A percentile compares a stretch with the other conserved stretches of the same genome.
These are phyloP conservation scores for Nidularia pulvinata DNA, from an alignment of 768 basidiomycete genomes.

Conservation along the genomic window DNA sequence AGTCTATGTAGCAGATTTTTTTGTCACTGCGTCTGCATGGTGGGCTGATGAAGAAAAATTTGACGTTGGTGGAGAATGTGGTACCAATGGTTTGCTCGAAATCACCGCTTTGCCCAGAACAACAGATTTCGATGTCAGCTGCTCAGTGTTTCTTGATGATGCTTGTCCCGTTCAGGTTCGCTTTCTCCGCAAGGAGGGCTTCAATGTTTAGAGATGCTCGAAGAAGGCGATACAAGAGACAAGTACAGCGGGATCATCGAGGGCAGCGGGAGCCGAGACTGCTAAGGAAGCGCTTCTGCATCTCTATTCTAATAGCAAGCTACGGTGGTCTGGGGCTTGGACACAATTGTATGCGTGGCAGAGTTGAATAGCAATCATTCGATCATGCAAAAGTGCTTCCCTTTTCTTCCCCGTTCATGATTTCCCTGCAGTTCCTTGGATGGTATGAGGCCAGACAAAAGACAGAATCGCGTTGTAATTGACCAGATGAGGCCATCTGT, in stretches of 20 bases:
- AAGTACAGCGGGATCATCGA: conserved; percentile 61
- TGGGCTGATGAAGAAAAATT: neutral
- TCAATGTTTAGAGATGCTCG: conserved; percentile 79
- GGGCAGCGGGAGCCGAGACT: conserved; percentile 29
- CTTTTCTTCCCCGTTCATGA: too few relatives aligned
- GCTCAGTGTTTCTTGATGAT: too few relatives aligned
- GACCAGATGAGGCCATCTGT: too few relatives aligned
- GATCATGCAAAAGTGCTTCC: too few relatives aligned
- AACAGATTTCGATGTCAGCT: conserved; percentile 1
- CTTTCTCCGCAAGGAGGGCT: conserved; percentile 67
- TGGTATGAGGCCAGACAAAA: too few relatives aligned
- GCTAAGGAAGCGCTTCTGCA: conserved; percentile 25
- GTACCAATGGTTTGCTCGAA: too few relatives aligned
- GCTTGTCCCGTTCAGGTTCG: conserved; percentile 56
- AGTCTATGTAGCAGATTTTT: too few relatives aligned
- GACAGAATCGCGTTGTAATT: too few relatives aligned
- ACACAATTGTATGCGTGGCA: too few relatives aligned
- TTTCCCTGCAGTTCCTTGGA: too few relatives aligned
- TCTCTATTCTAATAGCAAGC: conserved; percentile 31
- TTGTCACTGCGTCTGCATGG: too few relatives aligned
- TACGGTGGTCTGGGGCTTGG: conserved; percentile 57
- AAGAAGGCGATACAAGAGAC: conserved; percentile 73
- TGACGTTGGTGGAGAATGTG: neutral
- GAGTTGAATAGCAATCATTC: too few relatives aligned
- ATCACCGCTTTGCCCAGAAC: conserved; percentile 10